Evolutionary conservation across 371 early-diverging fungal genomes (phyloP), one percentile per base, ranked within the genome.

Genomic region (Mortierella sp.): DNA sequence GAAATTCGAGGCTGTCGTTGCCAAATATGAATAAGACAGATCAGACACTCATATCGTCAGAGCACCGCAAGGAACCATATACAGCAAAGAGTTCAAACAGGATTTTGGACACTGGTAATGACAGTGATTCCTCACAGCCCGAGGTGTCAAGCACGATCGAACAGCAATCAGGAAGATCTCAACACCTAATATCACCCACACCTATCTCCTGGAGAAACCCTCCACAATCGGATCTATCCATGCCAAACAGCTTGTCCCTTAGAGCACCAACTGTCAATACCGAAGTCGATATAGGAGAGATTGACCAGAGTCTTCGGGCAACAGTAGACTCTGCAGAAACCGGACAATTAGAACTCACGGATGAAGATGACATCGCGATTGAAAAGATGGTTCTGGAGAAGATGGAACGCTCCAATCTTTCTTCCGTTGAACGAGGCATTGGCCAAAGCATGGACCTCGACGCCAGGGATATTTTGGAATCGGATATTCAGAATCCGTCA

Each of bases 161-260:
- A 11, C 16, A 10, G 8, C 1, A 1, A n/a, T n/a, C 51, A 18
- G 30, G n/a, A 43, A 37, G 14, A 37, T 14, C 32, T 3, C 30
- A 30, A 0, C 55, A 18, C 30, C 59, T 30, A 32, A 2, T 6
- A 1, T 67, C 58, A 11, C 64, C 66, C 2, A 57, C 58, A 37
- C 28, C 26, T 18, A 24, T 49, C 14, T 14, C 54, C 49, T 74
- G 75, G 75, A 64, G 60, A 52, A 74, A 74, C 45, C 69, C 75
- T 28, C 75, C 75, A 0, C 75, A 74, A 20, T 49, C 58, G 24
- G 20, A 51, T 28, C 43, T 68, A 0, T 26, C 75, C 9, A 58
- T 68, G n/a, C 47, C 35, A 35, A 35, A 35, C 35, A 35, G 6
- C 43, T 43, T 43, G 43, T 43, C 43, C 43, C 43, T 43, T 43